Evolutionary conservation across 2,329 filamentous ascomycete species (phyloP), one percentile per base, ranked within the genome.

Genomic region (Trichophyton equinum): DNA sequence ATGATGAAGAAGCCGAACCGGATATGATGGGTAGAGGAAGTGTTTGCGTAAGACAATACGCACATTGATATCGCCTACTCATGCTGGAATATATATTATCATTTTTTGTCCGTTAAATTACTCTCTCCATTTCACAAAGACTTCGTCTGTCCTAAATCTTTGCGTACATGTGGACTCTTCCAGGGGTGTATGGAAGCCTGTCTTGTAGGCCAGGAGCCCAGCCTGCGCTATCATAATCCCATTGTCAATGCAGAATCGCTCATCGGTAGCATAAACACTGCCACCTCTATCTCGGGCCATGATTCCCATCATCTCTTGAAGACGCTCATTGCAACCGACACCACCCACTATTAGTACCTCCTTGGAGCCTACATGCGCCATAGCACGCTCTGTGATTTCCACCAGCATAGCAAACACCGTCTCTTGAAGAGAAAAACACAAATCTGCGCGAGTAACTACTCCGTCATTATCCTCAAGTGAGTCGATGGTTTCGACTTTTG

Each of bases 181-280:
- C 55, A 97, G 72, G 6, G 81, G 76, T 1, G 91, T 96, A 62
- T 76, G 80, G 70, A 90, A 91, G 1, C 92, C 92, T 15, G 85
- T 91, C 73, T 85, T 80, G 72, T 88, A 94, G 1, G 91, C 91
- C 68, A 96, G 73, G 68, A 99, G 75, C 1, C 94, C 94, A 1
- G 94, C 94, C 73, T 99, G 92, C 1, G 94, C 94, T 77, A 99
- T 99, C 94, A 99, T 99, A 71, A 99, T 97, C 57, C 94, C 94
- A 69, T 99, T 99, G 75, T 99, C 94, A 68, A 99, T 99, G 73
- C 94, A 99, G 73, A 96, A 99, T 53, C 94, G 81, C 78, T 99
- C 94, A 72, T 99, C 94, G 0, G 92, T 97, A 25, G 94, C 91
- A 75, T 88, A 96, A 2, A 97, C 89, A 68, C 85, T 91, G 3